Percentiles rank a stretch among this genome's conserved stretches.
phyloP scores from a whole-genome alignment of 805 yeast genomes.

The Ogataea paraovalis region DNA sequence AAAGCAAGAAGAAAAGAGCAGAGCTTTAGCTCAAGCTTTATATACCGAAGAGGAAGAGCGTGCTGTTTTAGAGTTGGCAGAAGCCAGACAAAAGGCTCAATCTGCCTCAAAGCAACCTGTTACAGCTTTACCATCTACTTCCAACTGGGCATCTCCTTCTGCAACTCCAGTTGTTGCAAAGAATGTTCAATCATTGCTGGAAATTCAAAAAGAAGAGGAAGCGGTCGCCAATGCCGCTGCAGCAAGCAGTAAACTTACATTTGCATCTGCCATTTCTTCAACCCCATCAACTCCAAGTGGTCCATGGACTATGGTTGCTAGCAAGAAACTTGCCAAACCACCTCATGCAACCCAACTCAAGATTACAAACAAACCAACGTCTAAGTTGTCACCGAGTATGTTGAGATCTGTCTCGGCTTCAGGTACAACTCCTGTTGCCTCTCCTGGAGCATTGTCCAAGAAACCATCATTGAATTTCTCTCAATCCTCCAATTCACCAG shows the following conservation, averaged over 20 bases:
- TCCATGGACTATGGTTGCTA: slow-evolving; percentile 38
- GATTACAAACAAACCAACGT: slow-evolving; percentile 15
- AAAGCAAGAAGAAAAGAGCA: slow-evolving; percentile 22
- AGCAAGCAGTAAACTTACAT: slow-evolving; percentile 13
- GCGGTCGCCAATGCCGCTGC: slow-evolving; percentile 26
- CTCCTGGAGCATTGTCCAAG: slow-evolving; percentile 33
- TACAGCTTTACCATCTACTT: slow-evolving; percentile 34
- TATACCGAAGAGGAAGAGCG: slow-evolving; percentile 15
- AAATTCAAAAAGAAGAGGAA: slow-evolving; percentile 56
- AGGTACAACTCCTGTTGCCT: slow-evolving; percentile 32
- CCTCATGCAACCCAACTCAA: slow-evolving; percentile 7
- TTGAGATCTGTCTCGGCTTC: slow-evolving; percentile 37
- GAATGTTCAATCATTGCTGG: slow-evolving; percentile 50
- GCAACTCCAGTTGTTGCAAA: slow-evolving; percentile 13
- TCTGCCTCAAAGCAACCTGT: slow-evolving; percentile 12
- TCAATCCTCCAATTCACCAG: slow-evolving; percentile 35
- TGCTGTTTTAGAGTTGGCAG: neutral
- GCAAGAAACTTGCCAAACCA: slow-evolving; percentile 35
- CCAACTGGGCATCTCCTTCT: slow-evolving; percentile 42
- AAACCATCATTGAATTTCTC: slow-evolving; percentile 3
- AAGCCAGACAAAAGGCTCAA: neutral
- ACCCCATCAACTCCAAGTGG: slow-evolving; percentile 14
- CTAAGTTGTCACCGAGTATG: slow-evolving; percentile 30
- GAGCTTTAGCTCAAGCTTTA: slow-evolving; percentile 18
- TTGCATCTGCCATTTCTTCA: slow-evolving; percentile 21